Percentiles rank a stretch among this genome's conserved stretches.
Conservation (phyloP, 768 basidiomycete genomes). For the Boletus tylopilopsis region DNA sequence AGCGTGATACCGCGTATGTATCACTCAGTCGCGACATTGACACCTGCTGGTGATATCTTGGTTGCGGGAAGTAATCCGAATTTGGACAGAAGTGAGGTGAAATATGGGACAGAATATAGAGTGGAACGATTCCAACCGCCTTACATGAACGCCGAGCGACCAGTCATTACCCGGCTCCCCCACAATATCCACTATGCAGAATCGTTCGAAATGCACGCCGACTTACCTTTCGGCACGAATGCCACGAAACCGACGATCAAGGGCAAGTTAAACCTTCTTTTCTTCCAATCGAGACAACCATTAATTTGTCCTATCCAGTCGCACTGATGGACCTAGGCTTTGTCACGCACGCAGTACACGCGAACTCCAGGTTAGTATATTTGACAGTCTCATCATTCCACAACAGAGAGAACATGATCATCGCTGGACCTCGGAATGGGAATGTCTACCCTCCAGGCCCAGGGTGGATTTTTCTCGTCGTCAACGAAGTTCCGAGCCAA, state of each 20-base stretch:
- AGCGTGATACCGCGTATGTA: constrained; percentile 74
- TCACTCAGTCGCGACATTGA: constrained; percentile 79
- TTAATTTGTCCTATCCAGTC: constrained; percentile 39
- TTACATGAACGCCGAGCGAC: constrained; percentile 66
- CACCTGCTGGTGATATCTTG: constrained; percentile 68
- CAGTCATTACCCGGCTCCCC: constrained; percentile 39
- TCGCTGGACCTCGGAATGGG: constrained; percentile 62
- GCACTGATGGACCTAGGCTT: constrained; percentile 80
- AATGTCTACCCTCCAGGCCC: constrained; percentile 78
- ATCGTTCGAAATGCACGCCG: constrained; percentile 44
- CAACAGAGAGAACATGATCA: constrained; percentile 43
- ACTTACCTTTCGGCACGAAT: constrained; percentile 34
- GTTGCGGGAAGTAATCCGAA: constrained; percentile 85
- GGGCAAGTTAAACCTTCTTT: constrained; percentile 40
- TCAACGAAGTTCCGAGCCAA: constrained; percentile 60
- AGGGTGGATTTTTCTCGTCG: constrained; percentile 69
- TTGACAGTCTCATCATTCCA: constrained; percentile 44
- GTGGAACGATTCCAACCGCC: constrained; percentile 85
- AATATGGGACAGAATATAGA: constrained; percentile 83
- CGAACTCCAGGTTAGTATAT: constrained; percentile 74
- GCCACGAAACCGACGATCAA: constrained; percentile 41
- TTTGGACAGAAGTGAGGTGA: constrained; percentile 65
- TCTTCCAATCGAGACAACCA: background rate
- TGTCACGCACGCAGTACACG: constrained; percentile 73
- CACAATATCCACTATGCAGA: constrained; percentile 43